A percentile compares a stretch with the other conserved stretches of the same genome.
Conservation (phyloP, 495 filamentous ascomycete species). For the Podospora appendiculata region DNA sequence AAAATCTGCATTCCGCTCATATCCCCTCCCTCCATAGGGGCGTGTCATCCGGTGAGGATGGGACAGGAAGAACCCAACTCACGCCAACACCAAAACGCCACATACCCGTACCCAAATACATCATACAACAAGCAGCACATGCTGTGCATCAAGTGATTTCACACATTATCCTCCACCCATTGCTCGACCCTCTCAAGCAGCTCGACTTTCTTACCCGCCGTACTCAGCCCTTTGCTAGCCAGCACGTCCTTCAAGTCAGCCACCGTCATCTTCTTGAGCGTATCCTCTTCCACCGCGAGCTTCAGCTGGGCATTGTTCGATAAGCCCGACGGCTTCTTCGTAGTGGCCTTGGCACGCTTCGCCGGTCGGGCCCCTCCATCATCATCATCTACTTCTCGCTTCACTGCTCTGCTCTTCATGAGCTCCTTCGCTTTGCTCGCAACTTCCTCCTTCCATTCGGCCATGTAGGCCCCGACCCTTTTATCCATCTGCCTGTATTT, state of each 20-base stretch:
- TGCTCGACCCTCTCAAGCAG: constrained; percentile 71
- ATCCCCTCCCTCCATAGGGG: no score
- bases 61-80: no score
- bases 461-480: constrained; percentile 67
- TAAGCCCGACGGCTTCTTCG: constrained; percentile 16
- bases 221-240: constrained; percentile 48
- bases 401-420: constrained; percentile 26
- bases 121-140: neutral
- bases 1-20: no score
- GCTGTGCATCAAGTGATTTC: neutral
- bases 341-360: constrained; percentile 27
- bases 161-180: constrained; percentile 56
- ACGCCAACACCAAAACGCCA: neutral
- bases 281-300: constrained; percentile 48
- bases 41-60: no score
- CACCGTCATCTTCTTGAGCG: constrained; percentile 64
- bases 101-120: no score
- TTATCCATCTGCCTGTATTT: constrained; percentile 77
- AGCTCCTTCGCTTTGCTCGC: constrained; percentile 38
- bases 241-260: constrained; percentile 63
- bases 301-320: constrained; percentile 52
- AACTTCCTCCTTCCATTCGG: constrained; percentile 66
- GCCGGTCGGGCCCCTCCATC: constrained; percentile 31
- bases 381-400: constrained; percentile 34
- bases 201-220: constrained; percentile 68